Percentiles rank a stretch among this genome's conserved stretches.
Conservation (phyloP, 2,329 filamentous ascomycete species). For the Nothophoma quercina region DNA sequence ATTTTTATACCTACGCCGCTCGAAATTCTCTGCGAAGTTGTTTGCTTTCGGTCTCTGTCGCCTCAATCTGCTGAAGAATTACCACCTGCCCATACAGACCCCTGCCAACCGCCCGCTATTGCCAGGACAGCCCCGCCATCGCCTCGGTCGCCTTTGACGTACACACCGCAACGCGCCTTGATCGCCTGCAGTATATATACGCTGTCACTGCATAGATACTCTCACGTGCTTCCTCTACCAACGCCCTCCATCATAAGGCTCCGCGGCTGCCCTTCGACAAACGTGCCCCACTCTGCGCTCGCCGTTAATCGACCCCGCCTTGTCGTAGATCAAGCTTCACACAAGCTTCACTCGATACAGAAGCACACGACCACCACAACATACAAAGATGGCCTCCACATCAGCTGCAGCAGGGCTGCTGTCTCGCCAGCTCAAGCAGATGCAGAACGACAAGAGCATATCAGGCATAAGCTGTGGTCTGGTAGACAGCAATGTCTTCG, state of each 20-base stretch:
- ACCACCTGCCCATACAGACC: conserved; percentile 4
- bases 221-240: conserved; percentile 4
- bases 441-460: conserved; percentile 89
- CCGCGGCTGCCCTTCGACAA: neutral
- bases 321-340: conserved; percentile 8
- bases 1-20: conserved; percentile 19
- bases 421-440: conserved; percentile 87
- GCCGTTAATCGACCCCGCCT: conserved; percentile 10
- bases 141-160: conserved; percentile 19
- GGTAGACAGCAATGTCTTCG: conserved; percentile 85
- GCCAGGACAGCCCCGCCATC: conserved; percentile 28
- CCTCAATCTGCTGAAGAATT: conserved; percentile 4
- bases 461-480: conserved; percentile 94
- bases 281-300: conserved; percentile 4
- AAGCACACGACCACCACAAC: conserved; percentile 18
- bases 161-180: conserved; percentile 24
- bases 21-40: conserved; percentile 21
- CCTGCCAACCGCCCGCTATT: conserved; percentile 14
- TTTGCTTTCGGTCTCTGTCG: conserved; percentile 19
- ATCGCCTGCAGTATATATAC: conserved; percentile 13
- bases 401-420: conserved; percentile 75
- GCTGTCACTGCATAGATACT: neutral
- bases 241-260: neutral
- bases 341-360: conserved; percentile 10
- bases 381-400: conserved; percentile 43